Percentiles rank a stretch among this genome's conserved stretches.
Conservation (phyloP, 75 land plant species). For the Selaginella moellendorffii region DNA sequence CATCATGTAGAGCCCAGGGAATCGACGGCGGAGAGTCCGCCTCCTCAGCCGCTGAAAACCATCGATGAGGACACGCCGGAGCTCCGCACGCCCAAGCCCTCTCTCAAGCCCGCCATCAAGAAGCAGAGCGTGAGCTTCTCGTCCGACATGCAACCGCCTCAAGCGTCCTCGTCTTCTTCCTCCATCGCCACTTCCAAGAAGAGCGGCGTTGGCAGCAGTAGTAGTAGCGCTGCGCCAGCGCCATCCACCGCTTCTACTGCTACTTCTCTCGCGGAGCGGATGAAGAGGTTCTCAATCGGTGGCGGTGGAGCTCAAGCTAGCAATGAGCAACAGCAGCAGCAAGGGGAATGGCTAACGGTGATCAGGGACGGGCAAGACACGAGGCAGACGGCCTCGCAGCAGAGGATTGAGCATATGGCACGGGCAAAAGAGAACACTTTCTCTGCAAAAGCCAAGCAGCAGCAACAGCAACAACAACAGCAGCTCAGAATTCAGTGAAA, state of each 20-base stretch:
- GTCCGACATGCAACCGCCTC: neutral
- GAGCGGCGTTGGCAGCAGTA: neutral
- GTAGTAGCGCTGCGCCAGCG: neutral
- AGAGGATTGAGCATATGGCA: neutral
- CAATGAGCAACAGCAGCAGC: neutral
- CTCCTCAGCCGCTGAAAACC: neutral
- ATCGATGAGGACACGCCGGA: neutral
- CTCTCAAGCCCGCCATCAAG: neutral
- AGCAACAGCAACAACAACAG: neutral
- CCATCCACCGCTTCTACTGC: neutral
- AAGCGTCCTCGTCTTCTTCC: neutral
- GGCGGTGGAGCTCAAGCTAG: neutral
- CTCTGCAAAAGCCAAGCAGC: neutral
- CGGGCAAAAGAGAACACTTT: constrained; percentile 5
- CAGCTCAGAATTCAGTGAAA: neutral
- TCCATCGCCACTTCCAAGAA: neutral
- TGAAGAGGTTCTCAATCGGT: neutral
- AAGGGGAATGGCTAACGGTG: constrained; percentile 14
- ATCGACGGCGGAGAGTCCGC: neutral
- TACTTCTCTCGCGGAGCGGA: neutral
- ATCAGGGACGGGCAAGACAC: constrained; percentile 15
- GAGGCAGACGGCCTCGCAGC: neutral
- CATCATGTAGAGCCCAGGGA: neutral
- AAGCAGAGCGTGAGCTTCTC: neutral
- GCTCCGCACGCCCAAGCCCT: neutral